Base-by-base conservation (phyloP, 2,329 filamentous ascomycete genomes). In the Berkeleyomyces basicola region DNA sequence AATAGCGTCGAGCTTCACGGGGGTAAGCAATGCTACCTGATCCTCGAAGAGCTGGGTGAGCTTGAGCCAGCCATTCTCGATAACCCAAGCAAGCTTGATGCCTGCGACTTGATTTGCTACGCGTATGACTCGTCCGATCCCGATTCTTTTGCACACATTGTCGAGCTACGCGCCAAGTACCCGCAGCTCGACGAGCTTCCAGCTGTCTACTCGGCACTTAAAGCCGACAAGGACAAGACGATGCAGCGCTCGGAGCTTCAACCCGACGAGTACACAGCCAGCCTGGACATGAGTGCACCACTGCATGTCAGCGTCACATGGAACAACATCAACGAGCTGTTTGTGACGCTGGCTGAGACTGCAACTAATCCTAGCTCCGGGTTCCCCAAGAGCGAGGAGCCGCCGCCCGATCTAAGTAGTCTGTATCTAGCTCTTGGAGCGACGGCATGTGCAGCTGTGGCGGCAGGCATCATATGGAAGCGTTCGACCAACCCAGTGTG, bases 111-210 rank as follows among this genome's bases (percentile, higher is more conserved):
- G 33, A 81, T 99, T 55, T 95, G 92, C 74, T 97, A 95, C 74
- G 86, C 90, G 0, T 99, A 97, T 74, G 93, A 99, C 75, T 97
- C 92, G 1, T 95, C 90, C 1, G 91, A 99, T 66, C 92, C 93
- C 0, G 91, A 97, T 72, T 96, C 90, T 3, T 99, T 99, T 72
- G 84, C 87, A 1, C 91, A 97, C 70, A 90, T 99, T 61, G 87
- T 92, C 44, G 82, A 87, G 16, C 78, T 96, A 58, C 85, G 91
- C 51, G 80, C 82, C 62, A 87, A 85, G 68, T 87, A 92, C 67
- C 84, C 90, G 0, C 86, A 93, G 62, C 80, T 99, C 2, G 88
- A 95, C 71, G 85, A 89, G n/a, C 77, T 99, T 37, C 93, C 93
- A 0, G 86, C 89, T 7, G 86, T 99, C 6, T 99, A 95, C 71